Percentiles rank a stretch among this genome's conserved stretches.
These are phyloP conservation scores for Taphrina wiesneri DNA, from an alignment of 1,139 yeast genomes.

Conservation along the genomic window DNA sequence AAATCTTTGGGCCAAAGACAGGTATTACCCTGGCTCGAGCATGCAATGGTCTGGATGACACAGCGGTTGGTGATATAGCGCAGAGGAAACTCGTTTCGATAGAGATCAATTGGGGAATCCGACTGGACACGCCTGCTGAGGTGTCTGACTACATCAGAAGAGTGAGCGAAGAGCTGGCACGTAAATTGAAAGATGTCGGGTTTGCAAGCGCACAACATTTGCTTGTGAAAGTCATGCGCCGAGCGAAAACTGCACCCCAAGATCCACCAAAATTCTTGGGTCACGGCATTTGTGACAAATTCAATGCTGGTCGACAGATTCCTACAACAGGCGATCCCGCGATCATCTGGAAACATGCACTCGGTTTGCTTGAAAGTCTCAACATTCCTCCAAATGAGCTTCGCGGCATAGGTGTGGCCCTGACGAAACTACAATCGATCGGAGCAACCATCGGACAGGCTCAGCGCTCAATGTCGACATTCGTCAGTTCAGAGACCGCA, in stretches of 20 bases:
- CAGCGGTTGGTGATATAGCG: conserved; percentile 53
- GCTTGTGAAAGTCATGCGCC: conserved; percentile 63
- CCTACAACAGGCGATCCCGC: conserved; percentile 45
- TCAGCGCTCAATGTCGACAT: conserved; percentile 14
- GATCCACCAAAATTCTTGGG: conserved; percentile 80
- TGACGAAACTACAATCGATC: conserved; percentile 52
- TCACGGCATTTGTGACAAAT: conserved; percentile 72
- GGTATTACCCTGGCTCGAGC: conserved; percentile 64
- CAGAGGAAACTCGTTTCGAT: conserved; percentile 77
- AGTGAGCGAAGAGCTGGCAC: conserved; percentile 61
- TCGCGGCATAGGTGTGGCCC: conserved; percentile 74
- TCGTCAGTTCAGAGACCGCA: neutral
- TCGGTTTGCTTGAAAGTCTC: conserved; percentile 58
- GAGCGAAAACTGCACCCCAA: conserved; percentile 67
- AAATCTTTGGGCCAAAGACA: conserved; percentile 64
- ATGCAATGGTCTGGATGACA: conserved; percentile 67
- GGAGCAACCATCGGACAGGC: neutral
- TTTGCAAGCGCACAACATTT: conserved; percentile 57
- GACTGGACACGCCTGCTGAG: conserved; percentile 63
- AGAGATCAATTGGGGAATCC: conserved; percentile 87
- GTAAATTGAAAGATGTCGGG: conserved; percentile 54
- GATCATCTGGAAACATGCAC: conserved; percentile 60
- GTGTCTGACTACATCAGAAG: conserved; percentile 63
- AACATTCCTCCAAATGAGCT: conserved; percentile 66
- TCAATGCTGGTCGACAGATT: conserved; percentile 47